These are phyloP conservation scores for Diaporthe sp. DNA, from an alignment of 2,329 filamentous ascomycete genomes.

Conservation along the genomic window DNA sequence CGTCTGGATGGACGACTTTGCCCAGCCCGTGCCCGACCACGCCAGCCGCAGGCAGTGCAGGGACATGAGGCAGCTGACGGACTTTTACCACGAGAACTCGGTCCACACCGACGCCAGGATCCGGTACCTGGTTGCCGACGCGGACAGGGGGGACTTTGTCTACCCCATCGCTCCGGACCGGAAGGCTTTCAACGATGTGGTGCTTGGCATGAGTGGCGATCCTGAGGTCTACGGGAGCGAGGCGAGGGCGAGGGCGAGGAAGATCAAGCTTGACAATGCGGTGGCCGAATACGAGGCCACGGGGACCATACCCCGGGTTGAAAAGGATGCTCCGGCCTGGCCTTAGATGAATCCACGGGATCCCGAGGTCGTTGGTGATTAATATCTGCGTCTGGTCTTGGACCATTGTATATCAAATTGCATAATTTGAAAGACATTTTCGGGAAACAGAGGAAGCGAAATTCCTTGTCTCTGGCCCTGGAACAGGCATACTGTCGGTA, in stretches of 20 bases:
- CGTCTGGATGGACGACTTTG: slow-evolving; percentile 26
- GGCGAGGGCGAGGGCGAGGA: slow-evolving; percentile 6
- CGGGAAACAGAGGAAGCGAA: no score
- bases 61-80: background rate
- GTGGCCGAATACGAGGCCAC: slow-evolving; percentile 11
- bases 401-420: background rate
- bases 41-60: slow-evolving; percentile 2
- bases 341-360: background rate
- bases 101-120: slow-evolving; percentile 8
- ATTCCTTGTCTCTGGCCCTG: background rate
- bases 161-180: slow-evolving; percentile 4
- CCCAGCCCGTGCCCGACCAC: slow-evolving; percentile 9
- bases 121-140: background rate
- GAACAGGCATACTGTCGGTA: no score
- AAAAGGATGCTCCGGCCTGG: background rate
- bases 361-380: background rate
- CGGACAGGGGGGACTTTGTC: background rate
- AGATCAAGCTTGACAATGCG: slow-evolving; percentile 6
- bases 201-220: background rate
- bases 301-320: slow-evolving; percentile 1
- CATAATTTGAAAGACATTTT: background rate
- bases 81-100: background rate
- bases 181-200: background rate
- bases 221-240: background rate
- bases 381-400: background rate